Evolutionary conservation across 2,329 filamentous ascomycete genomes (phyloP), one percentile per base, ranked within the genome.

Genomic region (Fusarium sp.): DNA sequence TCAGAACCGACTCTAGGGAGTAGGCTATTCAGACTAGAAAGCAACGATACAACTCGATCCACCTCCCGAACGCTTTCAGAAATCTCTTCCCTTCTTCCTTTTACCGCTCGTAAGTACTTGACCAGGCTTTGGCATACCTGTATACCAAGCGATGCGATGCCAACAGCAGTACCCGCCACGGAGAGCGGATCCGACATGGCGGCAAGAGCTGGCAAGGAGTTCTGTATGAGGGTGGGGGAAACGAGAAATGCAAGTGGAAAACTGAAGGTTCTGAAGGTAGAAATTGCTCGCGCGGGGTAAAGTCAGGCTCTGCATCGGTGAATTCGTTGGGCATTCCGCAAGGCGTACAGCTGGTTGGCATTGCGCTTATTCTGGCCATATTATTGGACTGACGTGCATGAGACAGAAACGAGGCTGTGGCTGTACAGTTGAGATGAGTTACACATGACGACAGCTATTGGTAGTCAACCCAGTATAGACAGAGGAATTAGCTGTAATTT

Each of bases 121-220:
- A n/a, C n/a, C n/a, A n/a, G 60, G 2, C 53, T 48, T 27, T 65
- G 34, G 3, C 60, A 66, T 5, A 66, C 53, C 7, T 59, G 60
- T 22, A 59, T 65, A 6, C 62, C 60, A 0, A 65, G 40, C 0
- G 60, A 65, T 20, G 58, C 34, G n/a, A 65, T 64, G 8, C 63
- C 60, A 4, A 44, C 55, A 3, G 55, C 55, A 2, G n/a, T 55
- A 20, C 25, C 46, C 7, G 46, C 41, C 11, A 67, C 12, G 5
- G 51, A 66, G 3, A 55, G 25, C 3, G 32, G 45, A 18, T 67
- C 64, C 10, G 49, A 32, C 49, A 66, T 54, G 1, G n/a, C 0
- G 8, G n/a, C 9, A 8, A 3, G 1, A 29, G 27, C 10, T 24
- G 41, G 1, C 8, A 22, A 22, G 4, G 22, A 22, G 22, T 22